A percentile compares a stretch with the other conserved stretches of the same genome.
phyloP scores from a whole-genome alignment of 2,329 filamentous ascomycete species.

The Blastomyces percursus region DNA sequence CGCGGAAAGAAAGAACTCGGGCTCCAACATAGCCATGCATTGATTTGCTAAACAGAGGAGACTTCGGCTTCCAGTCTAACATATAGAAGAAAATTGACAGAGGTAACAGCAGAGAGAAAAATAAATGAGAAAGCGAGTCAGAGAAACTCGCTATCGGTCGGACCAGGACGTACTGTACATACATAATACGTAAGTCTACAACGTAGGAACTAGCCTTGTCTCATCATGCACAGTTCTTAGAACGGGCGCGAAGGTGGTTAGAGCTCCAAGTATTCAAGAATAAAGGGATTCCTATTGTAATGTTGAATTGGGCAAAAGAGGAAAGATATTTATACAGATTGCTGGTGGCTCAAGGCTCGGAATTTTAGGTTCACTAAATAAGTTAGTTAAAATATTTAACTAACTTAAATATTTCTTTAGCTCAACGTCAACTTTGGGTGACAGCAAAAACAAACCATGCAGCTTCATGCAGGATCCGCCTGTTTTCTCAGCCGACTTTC shows the following conservation, averaged over 20 bases:
- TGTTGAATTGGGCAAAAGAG: no score
- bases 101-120: neutral
- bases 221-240: neutral
- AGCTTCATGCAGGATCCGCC: neutral
- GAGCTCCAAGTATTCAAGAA: neutral
- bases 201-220: neutral
- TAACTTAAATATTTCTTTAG: no score
- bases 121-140: neutral
- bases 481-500: neutral
- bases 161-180: no score
- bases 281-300: neutral
- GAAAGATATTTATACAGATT: no score
- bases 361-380: no score
- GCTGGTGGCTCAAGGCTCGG: no score
- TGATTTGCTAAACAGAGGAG: neutral
- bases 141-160: no score
- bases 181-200: no score
- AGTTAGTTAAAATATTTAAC: no score
- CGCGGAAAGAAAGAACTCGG: neutral
- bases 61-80: neutral
- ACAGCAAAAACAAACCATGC: neutral
- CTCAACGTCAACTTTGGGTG: no score
- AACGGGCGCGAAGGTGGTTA: neutral
- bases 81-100: neutral
- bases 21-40: neutral